Conservation (phyloP, 768 basidiomycete genomes). For the Boletales sp. region DNA sequence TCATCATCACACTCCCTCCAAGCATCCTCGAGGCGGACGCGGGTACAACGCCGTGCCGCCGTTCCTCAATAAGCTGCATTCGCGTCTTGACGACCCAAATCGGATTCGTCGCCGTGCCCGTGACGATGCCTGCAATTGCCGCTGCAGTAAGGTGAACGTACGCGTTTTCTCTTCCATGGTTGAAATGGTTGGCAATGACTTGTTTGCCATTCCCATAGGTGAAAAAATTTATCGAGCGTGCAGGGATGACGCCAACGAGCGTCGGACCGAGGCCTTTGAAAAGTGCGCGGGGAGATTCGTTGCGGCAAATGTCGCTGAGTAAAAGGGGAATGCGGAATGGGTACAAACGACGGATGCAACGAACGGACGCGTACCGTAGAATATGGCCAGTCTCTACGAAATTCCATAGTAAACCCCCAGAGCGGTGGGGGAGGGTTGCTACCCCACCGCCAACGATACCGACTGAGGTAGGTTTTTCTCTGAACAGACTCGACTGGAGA, state of each 20-base stretch:
- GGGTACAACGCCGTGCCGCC: conserved; percentile 6
- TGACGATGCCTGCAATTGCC: conserved; percentile 79
- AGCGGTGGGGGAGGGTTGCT: conserved; percentile 29
- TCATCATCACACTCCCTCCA: conserved; percentile 57
- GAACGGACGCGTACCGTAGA: conserved; percentile 52
- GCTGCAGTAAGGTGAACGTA: conserved; percentile 86
- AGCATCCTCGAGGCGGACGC: conserved; percentile 28
- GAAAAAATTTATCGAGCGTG: conserved; percentile 96
- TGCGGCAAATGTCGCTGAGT: conserved; percentile 75
- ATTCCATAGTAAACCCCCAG: conserved; percentile 71
- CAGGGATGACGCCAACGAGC: conserved; percentile 91
- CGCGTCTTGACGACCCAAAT: conserved; percentile 99
- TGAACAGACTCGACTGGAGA: conserved; percentile 86
- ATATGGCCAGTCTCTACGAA: conserved; percentile 95
- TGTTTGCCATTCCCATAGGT: conserved; percentile 97
- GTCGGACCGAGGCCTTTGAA: conserved; percentile 96
- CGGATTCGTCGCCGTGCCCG: conserved; percentile 91
- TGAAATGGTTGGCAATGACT: conserved; percentile 78
- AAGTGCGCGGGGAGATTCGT: conserved; percentile 84
- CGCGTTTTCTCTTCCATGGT: conserved; percentile 72
- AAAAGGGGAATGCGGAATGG: not conserved
- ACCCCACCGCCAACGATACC: conserved; percentile 32
- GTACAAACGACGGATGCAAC: not conserved
- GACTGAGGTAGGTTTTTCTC: conserved; percentile 37
- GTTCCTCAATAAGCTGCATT: conserved; percentile 62